Percentiles rank a stretch among this genome's conserved stretches.
phyloP scores from a whole-genome alignment of 345 rosid species.

The Microcos paniculata region DNA sequence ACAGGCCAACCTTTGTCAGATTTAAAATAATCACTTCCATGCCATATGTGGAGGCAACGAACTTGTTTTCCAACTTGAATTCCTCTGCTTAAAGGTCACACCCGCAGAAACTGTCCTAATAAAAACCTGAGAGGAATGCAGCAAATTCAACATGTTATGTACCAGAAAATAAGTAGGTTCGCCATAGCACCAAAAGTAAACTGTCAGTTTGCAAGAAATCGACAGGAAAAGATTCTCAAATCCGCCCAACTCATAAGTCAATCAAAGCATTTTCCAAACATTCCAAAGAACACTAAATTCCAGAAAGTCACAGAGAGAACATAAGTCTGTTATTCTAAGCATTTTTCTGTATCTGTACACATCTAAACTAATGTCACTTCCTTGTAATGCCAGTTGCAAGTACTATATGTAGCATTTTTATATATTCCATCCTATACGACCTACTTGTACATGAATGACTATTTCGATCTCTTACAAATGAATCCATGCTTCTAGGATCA shows the following conservation, averaged over 20 bases:
- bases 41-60: neutral
- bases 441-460: neutral
- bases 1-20: neutral
- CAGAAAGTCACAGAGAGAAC: neutral
- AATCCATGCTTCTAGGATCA: neutral
- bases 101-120: neutral
- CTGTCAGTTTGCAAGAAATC: no score
- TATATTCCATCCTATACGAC: neutral
- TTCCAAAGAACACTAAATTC: neutral
- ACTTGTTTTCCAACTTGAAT: neutral
- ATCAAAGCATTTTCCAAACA: no score
- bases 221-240: neutral
- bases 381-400: neutral
- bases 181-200: neutral
- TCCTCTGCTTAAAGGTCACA: neutral
- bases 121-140: neutral
- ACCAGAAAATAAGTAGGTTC: neutral
- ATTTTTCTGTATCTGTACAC: neutral
- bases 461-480: neutral
- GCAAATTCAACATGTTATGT: neutral
- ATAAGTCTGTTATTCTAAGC: neutral
- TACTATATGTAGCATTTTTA: neutral
- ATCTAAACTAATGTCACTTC: neutral
- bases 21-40: constrained; percentile 16
- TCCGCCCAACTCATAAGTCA: no score